Evolutionary conservation across 257 asterid species (phyloP).

Genomic region (Cruciata laevipes): DNA sequence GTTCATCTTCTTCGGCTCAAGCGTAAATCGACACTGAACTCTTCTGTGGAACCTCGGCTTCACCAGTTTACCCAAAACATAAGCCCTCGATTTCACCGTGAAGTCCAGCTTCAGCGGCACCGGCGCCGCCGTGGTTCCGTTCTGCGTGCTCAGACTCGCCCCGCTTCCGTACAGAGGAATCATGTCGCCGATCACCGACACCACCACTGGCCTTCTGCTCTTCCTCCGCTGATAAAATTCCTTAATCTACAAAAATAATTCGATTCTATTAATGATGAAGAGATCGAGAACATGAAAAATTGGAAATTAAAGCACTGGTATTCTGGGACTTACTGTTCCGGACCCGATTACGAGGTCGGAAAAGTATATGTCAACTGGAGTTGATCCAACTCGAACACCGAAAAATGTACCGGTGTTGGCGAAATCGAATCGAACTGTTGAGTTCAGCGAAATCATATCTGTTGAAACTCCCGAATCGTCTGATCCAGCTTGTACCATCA

Average conservation of each 20-base stretch:
- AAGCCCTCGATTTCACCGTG: slow-evolving; percentile 60
- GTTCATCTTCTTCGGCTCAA: slow-evolving; percentile 49
- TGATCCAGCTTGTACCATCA: slow-evolving; percentile 68
- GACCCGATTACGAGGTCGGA: slow-evolving; percentile 52
- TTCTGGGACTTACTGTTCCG: slow-evolving; percentile 44
- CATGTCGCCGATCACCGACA: slow-evolving; percentile 56
- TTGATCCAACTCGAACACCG: slow-evolving; percentile 69
- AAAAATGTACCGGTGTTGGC: slow-evolving; percentile 64
- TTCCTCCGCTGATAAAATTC: slow-evolving; percentile 64
- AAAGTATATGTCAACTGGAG: slow-evolving; percentile 52
- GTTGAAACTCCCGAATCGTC: slow-evolving; percentile 61
- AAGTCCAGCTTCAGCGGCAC: slow-evolving; percentile 55
- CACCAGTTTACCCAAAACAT: slow-evolving; percentile 78
- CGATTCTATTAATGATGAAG: neutral
- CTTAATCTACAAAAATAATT: slow-evolving; percentile 44
- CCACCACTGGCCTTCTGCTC: slow-evolving; percentile 39
- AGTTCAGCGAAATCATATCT: slow-evolving; percentile 66
- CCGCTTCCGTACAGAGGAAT: slow-evolving; percentile 85
- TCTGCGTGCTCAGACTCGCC: slow-evolving; percentile 56
- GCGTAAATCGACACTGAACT: slow-evolving; percentile 47
- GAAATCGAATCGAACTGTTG: slow-evolving; percentile 51
- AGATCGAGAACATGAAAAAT: neutral
- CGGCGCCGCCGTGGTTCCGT: slow-evolving; percentile 47
- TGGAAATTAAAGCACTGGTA: too few relatives aligned
- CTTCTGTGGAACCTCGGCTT: slow-evolving; percentile 64